phyloP scores from a whole-genome alignment of 495 filamentous ascomycete genomes.

The Daldinia decipiens region DNA sequence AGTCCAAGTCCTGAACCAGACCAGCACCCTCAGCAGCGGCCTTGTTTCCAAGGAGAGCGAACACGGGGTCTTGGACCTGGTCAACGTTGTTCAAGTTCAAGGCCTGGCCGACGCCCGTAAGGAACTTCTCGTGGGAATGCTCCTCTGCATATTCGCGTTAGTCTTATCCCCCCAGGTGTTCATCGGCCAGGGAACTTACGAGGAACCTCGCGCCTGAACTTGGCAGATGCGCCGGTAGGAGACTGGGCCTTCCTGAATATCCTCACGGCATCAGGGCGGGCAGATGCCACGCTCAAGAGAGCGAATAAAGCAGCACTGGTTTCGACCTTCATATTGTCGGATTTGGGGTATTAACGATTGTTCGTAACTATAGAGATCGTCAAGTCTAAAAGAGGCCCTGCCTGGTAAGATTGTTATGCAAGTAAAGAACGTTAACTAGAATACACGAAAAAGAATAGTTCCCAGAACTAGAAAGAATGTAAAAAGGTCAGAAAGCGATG shows the following conservation, averaged over 20 bases:
- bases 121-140: constrained; percentile 69
- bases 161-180: neutral
- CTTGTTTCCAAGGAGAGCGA: constrained; percentile 70
- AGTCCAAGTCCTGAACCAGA: constrained; percentile 67
- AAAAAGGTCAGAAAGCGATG: constrained; percentile 48
- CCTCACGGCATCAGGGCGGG: constrained; percentile 51
- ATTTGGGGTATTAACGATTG: constrained; percentile 46
- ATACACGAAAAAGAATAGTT: constrained; percentile 54
- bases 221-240: constrained; percentile 30
- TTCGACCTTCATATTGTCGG: constrained; percentile 60
- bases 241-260: constrained; percentile 46
- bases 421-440: constrained; percentile 31
- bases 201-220: constrained; percentile 63
- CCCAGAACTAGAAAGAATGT: constrained; percentile 59
- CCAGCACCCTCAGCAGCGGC: constrained; percentile 68
- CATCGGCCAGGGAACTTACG: constrained; percentile 38
- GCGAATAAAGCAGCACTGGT: constrained; percentile 51
- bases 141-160: constrained; percentile 53
- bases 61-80: constrained; percentile 67
- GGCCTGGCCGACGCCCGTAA: constrained; percentile 55
- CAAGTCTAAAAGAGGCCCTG: constrained; percentile 50
- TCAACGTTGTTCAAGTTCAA: constrained; percentile 70
- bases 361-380: constrained; percentile 39
- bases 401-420: constrained; percentile 48
- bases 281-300: constrained; percentile 52